Conservation (phyloP, 192 early-diverging fungal genomes). For the Backusella mclennaniae region DNA sequence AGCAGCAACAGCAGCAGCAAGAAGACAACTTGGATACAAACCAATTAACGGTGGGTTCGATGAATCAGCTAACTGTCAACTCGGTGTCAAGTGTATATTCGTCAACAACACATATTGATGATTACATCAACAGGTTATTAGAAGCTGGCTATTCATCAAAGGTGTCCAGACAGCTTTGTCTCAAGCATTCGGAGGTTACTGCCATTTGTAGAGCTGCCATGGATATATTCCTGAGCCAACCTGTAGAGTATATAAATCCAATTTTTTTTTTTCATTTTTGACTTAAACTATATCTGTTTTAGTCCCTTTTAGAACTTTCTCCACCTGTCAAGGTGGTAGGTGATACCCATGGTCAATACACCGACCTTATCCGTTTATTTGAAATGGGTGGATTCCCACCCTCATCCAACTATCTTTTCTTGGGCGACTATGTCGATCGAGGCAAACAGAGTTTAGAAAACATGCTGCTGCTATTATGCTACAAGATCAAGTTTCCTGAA, state of each 20-base stretch:
- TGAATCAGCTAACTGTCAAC: conserved; percentile 37
- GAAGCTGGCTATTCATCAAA: conserved; percentile 74
- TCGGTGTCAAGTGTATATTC: conserved; percentile 30
- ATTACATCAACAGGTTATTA: conserved; percentile 83
- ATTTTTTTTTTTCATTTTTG: neutral
- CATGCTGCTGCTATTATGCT: conserved; percentile 88
- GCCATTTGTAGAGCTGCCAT: conserved; percentile 84
- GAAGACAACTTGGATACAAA: conserved; percentile 11
- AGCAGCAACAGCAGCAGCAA: neutral
- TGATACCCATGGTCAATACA: conserved; percentile 95
- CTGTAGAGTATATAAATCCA: conserved; percentile 33
- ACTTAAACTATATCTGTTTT: neutral
- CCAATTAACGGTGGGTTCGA: conserved; percentile 33
- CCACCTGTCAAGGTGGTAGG: conserved; percentile 82
- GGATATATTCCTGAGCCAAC: conserved; percentile 89
- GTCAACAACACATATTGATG: conserved; percentile 64
- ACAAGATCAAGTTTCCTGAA: conserved; percentile 96
- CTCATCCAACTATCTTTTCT: conserved; percentile 85
- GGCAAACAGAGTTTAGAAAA: conserved; percentile 96
- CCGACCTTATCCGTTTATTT: conserved; percentile 89
- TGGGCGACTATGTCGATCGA: conserved; percentile 97
- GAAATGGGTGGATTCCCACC: conserved; percentile 95
- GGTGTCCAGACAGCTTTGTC: conserved; percentile 74
- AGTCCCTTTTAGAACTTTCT: conserved; percentile 69
- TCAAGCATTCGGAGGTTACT: conserved; percentile 84